These are phyloP conservation scores for Phyllosticta ampelicida DNA, from an alignment of 2,329 filamentous ascomycete genomes.

Conservation along the genomic window DNA sequence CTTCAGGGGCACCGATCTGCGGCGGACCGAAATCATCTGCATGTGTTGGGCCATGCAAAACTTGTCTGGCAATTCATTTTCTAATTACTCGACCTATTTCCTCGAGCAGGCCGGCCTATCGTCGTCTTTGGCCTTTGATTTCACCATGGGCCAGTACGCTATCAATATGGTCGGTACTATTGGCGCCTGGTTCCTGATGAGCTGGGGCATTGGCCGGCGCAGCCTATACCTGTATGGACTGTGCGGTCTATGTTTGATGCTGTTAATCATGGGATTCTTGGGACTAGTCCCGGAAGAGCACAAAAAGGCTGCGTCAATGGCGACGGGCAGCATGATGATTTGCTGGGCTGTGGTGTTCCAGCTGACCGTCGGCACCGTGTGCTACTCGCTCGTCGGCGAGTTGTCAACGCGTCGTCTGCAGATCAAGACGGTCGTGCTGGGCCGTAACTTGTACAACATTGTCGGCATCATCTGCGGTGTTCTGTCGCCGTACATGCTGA, in stretches of 20 bases:
- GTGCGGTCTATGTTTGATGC: slow-evolving; percentile 56
- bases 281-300: slow-evolving; percentile 57
- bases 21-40: slow-evolving; percentile 64
- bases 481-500: slow-evolving; percentile 86
- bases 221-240: slow-evolving; percentile 67
- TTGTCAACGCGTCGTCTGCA: slow-evolving; percentile 71
- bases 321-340: slow-evolving; percentile 72
- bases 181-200: slow-evolving; percentile 73
- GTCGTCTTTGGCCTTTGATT: slow-evolving; percentile 32
- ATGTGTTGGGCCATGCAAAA: slow-evolving; percentile 42
- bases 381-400: slow-evolving; percentile 80
- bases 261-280: slow-evolving; percentile 75
- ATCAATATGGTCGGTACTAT: slow-evolving; percentile 71
- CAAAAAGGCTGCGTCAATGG: slow-evolving; percentile 52
- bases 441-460: slow-evolving; percentile 65
- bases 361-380: slow-evolving; percentile 77
- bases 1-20: slow-evolving; percentile 67
- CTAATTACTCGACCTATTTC: slow-evolving; percentile 40
- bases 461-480: slow-evolving; percentile 73
- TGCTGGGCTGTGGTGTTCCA: slow-evolving; percentile 58
- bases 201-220: slow-evolving; percentile 61
- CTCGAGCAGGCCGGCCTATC: slow-evolving; percentile 37
- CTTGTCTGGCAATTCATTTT: slow-evolving; percentile 36
- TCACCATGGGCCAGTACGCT: slow-evolving; percentile 47
- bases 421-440: slow-evolving; percentile 85